These are phyloP conservation scores for Hypomyces perniciosus DNA, from an alignment of 2,329 filamentous ascomycete species.

Conservation along the genomic window DNA sequence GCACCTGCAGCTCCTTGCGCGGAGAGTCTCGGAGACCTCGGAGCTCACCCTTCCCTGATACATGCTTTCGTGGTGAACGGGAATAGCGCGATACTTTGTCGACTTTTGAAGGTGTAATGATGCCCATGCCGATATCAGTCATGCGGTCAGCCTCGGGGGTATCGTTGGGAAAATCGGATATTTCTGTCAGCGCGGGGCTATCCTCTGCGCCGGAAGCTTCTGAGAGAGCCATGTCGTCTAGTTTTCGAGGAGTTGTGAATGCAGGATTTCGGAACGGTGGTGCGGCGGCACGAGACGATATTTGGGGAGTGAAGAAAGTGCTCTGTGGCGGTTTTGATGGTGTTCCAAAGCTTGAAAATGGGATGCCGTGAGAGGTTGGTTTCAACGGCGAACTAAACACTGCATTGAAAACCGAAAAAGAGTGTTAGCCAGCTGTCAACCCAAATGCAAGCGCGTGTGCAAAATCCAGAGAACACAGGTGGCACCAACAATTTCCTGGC, in stretches of 20 bases:
- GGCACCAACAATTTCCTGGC: slow-evolving; percentile 36
- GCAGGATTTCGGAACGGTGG: slow-evolving; percentile 57
- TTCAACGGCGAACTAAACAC: slow-evolving; percentile 36
- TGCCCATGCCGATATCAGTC: slow-evolving; percentile 36
- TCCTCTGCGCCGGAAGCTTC: slow-evolving; percentile 54
- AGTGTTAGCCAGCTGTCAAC: not conserved
- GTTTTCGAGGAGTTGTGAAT: slow-evolving; percentile 57
- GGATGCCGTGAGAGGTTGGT: slow-evolving; percentile 26
- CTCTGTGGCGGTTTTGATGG: slow-evolving; percentile 39
- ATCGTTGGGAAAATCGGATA: slow-evolving; percentile 46
- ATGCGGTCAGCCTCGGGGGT: slow-evolving; percentile 47
- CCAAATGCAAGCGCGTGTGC: not conserved
- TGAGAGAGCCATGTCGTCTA: slow-evolving; percentile 48
- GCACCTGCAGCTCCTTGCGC: slow-evolving; percentile 21
- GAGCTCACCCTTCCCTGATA: slow-evolving; percentile 61
- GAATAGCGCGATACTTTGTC: slow-evolving; percentile 42
- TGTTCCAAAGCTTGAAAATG: slow-evolving; percentile 32
- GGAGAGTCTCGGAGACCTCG: slow-evolving; percentile 37
- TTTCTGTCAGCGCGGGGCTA: slow-evolving; percentile 54
- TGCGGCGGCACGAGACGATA: slow-evolving; percentile 37
- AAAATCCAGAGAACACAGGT: not conserved
- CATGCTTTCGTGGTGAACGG: slow-evolving; percentile 36
- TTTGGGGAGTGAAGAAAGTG: slow-evolving; percentile 41
- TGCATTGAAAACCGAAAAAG: slow-evolving; percentile 11
- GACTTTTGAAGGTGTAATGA: slow-evolving; percentile 42